Evolutionary conservation across 495 filamentous ascomycete species (phyloP).

Genomic region (Penicillium tannophilum): DNA sequence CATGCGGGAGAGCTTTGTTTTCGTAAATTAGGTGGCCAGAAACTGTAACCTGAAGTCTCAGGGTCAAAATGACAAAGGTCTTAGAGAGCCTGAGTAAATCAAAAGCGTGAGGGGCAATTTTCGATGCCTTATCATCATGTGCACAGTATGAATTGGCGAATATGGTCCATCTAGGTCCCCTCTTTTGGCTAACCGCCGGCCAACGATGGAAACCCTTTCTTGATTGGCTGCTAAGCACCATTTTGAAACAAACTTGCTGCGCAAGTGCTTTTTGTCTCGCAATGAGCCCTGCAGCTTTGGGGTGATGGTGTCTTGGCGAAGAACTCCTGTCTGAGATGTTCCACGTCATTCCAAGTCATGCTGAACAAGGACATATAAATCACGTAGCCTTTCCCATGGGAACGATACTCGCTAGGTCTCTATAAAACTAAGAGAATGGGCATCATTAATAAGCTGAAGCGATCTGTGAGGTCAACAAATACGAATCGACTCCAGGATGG

Average conservation of each 20-base stretch:
- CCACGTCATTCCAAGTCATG: neutral
- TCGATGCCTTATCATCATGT: neutral
- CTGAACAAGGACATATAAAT: neutral
- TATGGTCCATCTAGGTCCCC: neutral
- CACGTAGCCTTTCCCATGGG: neutral
- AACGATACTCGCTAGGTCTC: neutral
- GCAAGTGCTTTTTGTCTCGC: neutral
- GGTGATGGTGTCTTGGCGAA: neutral
- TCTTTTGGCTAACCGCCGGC: neutral
- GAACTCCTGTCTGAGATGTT: neutral
- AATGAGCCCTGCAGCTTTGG: neutral
- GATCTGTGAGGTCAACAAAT: neutral
- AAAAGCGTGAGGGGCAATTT: neutral
- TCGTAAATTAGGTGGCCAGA: no score
- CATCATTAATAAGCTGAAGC: neutral
- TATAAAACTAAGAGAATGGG: neutral
- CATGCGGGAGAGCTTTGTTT: no score
- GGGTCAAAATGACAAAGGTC: neutral
- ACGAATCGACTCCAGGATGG: neutral
- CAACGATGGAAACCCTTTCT: neutral
- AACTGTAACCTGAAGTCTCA: neutral
- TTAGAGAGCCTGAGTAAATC: neutral
- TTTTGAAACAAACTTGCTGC: neutral
- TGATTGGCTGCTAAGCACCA: neutral
- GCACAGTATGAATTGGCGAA: neutral